Evolutionary conservation across 805 yeast genomes (phyloP).

Genomic region (Wickerhamiella musiphila): DNA sequence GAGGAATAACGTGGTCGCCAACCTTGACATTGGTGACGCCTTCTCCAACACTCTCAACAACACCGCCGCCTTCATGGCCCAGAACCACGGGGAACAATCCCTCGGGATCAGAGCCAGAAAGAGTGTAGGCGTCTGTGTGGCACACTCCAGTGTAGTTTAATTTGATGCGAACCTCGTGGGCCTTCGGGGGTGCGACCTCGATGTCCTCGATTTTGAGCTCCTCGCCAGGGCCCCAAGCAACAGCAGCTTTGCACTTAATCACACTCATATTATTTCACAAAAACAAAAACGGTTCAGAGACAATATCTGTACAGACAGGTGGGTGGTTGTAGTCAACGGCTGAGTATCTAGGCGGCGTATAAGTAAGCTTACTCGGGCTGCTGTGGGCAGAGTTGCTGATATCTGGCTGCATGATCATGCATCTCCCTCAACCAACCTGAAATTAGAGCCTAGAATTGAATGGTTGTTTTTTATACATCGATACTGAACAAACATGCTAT

Average conservation of each 20-base stretch:
- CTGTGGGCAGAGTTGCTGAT: too few species aligned
- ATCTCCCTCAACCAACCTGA: too few species aligned
- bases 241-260: conserved; percentile 89
- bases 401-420: too few species aligned
- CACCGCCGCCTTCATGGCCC: conserved; percentile 98
- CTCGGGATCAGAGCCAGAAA: conserved; percentile 90
- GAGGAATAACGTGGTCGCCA: conserved; percentile 86
- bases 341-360: too few species aligned
- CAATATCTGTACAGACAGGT: too few species aligned
- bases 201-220: conserved; percentile 62
- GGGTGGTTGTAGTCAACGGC: too few species aligned
- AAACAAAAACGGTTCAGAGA: too few species aligned
- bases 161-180: conserved; percentile 93
- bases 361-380: too few species aligned
- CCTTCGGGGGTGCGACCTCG: conserved; percentile 85
- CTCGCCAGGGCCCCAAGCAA: conserved; percentile 90
- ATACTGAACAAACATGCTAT: too few species aligned
- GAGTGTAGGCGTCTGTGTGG: conserved; percentile 89
- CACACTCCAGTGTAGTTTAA: conserved; percentile 84
- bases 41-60: conserved; percentile 88
- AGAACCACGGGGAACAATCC: conserved; percentile 85
- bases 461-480: too few species aligned
- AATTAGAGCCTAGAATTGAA: too few species aligned
- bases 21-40: conserved; percentile 78
- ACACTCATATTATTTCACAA: too few species aligned